Percentiles rank a stretch among this genome's conserved stretches.
These are phyloP conservation scores for Camillea tinctor DNA, from an alignment of 2,329 filamentous ascomycete genomes.

Conservation along the genomic window DNA sequence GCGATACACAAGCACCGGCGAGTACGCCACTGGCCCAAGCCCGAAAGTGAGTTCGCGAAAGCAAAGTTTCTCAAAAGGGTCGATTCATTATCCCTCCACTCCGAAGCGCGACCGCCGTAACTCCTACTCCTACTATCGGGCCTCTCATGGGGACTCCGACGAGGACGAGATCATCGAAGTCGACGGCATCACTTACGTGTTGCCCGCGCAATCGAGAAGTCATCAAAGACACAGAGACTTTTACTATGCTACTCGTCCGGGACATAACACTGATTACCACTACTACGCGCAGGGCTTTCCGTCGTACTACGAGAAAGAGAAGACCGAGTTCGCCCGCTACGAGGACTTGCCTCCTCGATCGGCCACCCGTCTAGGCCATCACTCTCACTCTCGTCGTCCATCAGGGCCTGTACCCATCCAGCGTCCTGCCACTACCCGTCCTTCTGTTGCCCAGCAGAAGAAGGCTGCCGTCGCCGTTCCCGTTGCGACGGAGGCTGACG, in stretches of 20 bases:
- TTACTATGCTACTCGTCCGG: constrained; percentile 47
- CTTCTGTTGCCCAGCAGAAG: constrained; percentile 41
- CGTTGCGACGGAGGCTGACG: constrained; percentile 59
- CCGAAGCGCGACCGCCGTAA: constrained; percentile 53
- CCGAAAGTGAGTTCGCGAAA: constrained; percentile 59
- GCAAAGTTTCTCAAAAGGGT: constrained; percentile 37
- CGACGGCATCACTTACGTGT: constrained; percentile 51
- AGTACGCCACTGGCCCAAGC: constrained; percentile 55
- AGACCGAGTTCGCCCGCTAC: constrained; percentile 42
- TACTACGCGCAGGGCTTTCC: constrained; percentile 51
- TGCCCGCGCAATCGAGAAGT: constrained; percentile 49
- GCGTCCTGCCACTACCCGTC: constrained; percentile 52
- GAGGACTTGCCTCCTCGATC: constrained; percentile 39
- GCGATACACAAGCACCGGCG: constrained; percentile 60
- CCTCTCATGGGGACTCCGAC: constrained; percentile 63
- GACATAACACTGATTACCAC: constrained; percentile 58
- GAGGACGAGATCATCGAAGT: constrained; percentile 60
- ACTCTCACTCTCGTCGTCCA: constrained; percentile 45
- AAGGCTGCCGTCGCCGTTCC: constrained; percentile 32
- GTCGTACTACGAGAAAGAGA: constrained; percentile 38
- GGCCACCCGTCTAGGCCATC: constrained; percentile 39
- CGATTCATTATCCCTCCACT: constrained; percentile 38
- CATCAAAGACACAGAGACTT: constrained; percentile 34
- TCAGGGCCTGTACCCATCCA: constrained; percentile 44
- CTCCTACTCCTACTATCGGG: constrained; percentile 59